Conservation (phyloP, 2,329 filamentous ascomycete species). For the Nemania sp. region DNA sequence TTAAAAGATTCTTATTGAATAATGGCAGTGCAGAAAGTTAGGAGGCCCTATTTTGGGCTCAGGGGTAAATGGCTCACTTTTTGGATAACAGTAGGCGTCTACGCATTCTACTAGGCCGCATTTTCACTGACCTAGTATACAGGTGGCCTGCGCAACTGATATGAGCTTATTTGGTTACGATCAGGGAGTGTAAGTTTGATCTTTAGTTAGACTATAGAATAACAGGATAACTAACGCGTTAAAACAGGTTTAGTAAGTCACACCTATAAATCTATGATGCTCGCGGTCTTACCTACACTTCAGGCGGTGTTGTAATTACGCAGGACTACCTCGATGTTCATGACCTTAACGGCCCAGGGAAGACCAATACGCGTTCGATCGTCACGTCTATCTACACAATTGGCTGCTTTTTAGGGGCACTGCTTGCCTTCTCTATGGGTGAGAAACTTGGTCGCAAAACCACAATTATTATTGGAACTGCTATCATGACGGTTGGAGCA, state of each 20-base stretch:
- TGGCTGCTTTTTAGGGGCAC: conserved; percentile 58
- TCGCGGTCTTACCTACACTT: background rate
- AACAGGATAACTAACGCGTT: background rate
- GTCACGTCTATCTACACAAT: conserved; percentile 62
- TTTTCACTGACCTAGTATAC: background rate
- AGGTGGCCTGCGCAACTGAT: conserved; percentile 49
- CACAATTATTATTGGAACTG: conserved; percentile 57
- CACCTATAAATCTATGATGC: background rate
- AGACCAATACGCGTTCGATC: conserved; percentile 54
- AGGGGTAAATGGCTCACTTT: conserved; percentile 49
- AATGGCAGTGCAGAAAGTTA: conserved; percentile 41
- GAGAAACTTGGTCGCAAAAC: conserved; percentile 59
- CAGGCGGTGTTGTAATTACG: conserved; percentile 64
- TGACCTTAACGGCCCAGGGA: conserved; percentile 55
- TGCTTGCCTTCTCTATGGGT: conserved; percentile 55
- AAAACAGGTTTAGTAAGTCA: conserved; percentile 28
- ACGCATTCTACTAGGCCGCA: background rate
- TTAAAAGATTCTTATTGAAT: background rate
- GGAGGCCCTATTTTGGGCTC: conserved; percentile 47
- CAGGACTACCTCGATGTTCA: conserved; percentile 63
- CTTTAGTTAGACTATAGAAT: background rate
- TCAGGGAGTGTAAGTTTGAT: conserved; percentile 57
- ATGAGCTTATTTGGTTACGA: conserved; percentile 55
- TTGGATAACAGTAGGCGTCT: conserved; percentile 45
- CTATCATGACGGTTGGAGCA: conserved; percentile 55